Evolutionary conservation across 768 basidiomycete genomes (phyloP).

Genomic region (Russula lepida): DNA sequence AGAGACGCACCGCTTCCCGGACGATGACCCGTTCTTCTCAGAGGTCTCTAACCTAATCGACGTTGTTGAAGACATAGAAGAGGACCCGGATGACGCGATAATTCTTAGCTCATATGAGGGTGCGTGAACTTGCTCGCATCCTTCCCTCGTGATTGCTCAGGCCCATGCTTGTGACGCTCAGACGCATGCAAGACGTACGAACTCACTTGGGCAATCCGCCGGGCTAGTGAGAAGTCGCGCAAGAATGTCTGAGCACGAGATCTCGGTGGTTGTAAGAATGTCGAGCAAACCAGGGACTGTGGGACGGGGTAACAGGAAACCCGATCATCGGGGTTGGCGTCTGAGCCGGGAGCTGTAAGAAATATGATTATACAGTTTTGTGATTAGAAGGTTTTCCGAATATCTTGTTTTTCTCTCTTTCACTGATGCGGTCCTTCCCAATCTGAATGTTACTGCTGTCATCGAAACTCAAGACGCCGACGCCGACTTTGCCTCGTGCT

Average conservation of each 20-base stretch:
- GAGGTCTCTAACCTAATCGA: conserved; percentile 88
- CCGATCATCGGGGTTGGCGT: not conserved
- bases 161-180: conserved; percentile 24
- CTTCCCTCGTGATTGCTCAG: not conserved
- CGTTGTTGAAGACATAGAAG: conserved; percentile 82
- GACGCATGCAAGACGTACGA: conserved; percentile 86
- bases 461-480: not conserved
- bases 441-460: not conserved
- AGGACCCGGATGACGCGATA: conserved; percentile 68
- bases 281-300: not conserved
- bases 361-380: not conserved
- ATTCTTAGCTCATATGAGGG: conserved; percentile 85
- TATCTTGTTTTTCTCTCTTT: not conserved
- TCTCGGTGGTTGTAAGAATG: not conserved
- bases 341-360: not conserved
- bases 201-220: conserved; percentile 88
- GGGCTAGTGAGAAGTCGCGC: conserved; percentile 63
- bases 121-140: conserved; percentile 27
- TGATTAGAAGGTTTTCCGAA: not conserved
- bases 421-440: not conserved
- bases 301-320: not conserved
- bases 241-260: conserved; percentile 15
- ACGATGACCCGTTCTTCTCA: conserved; percentile 92
- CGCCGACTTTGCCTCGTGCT: not conserved
- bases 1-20: conserved; percentile 58